Conservation (phyloP, 2,329 filamentous ascomycete genomes). For the Blastomyces parvus region DNA sequence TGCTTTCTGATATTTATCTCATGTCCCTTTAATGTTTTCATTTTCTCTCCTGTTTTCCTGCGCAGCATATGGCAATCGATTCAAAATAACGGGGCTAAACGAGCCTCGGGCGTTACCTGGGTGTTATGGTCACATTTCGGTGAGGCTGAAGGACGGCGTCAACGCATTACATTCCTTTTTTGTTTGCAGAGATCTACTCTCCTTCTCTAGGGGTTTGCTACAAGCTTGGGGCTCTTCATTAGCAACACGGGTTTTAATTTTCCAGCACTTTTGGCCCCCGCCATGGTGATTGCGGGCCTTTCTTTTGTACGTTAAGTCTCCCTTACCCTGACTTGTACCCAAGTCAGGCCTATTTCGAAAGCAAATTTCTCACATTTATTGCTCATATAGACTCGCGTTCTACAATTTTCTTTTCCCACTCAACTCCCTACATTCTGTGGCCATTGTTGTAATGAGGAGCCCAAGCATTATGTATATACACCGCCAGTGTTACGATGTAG, state of each 20-base stretch:
- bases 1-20: constrained; percentile 13
- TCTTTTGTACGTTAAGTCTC: constrained; percentile 43
- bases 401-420: constrained; percentile 13
- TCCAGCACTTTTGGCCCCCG: constrained; percentile 26
- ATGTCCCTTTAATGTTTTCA: constrained; percentile 20
- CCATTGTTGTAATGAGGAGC: constrained; percentile 21
- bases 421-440: constrained; percentile 13
- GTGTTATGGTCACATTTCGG: constrained; percentile 20
- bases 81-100: constrained; percentile 26
- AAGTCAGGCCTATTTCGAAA: constrained; percentile 37
- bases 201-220: constrained; percentile 25
- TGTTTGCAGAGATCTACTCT: constrained; percentile 27
- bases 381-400: constrained; percentile 33
- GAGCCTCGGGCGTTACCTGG: constrained; percentile 30
- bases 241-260: constrained; percentile 29
- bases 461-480: constrained; percentile 12
- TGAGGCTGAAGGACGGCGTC: constrained; percentile 25
- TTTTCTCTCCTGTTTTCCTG: constrained; percentile 22
- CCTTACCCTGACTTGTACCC: constrained; percentile 36
- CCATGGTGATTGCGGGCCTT: constrained; percentile 27
- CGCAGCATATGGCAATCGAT: constrained; percentile 29
- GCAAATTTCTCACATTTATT: constrained; percentile 37
- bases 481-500: constrained; percentile 14
- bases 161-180: constrained; percentile 24
- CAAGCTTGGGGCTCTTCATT: constrained; percentile 24